A percentile compares a stretch with the other conserved stretches of the same genome.
Evolutionary conservation across 2,329 filamentous ascomycete genomes (phyloP).

Genomic region (Aureobasidium sp.): DNA sequence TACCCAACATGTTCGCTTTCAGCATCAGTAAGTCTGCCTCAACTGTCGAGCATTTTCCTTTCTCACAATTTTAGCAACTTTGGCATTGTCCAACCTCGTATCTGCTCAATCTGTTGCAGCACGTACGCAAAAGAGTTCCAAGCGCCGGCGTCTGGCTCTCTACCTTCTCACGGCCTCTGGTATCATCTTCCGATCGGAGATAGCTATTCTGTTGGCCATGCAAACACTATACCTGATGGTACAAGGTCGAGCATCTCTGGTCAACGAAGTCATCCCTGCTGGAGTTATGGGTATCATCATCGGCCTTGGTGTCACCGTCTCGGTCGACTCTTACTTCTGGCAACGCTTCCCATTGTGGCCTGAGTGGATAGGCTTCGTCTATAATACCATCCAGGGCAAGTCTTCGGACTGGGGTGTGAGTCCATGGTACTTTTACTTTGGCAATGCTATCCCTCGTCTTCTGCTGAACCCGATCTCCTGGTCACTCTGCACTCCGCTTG

Average conservation of each 20-base stretch:
- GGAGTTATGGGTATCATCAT: constrained; percentile 71
- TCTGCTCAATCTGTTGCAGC: constrained; percentile 47
- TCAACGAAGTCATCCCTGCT: constrained; percentile 68
- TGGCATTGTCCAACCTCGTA: constrained; percentile 64
- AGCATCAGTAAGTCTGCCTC: constrained; percentile 70
- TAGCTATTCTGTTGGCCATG: constrained; percentile 81
- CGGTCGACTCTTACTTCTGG: constrained; percentile 95
- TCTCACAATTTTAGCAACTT: constrained; percentile 59
- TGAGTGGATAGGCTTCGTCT: constrained; percentile 89
- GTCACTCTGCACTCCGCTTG: constrained; percentile 54
- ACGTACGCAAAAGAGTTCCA: constrained; percentile 39
- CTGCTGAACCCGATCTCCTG: constrained; percentile 81
- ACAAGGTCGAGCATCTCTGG: constrained; percentile 58
- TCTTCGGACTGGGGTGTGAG: constrained; percentile 90
- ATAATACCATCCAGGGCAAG: constrained; percentile 87
- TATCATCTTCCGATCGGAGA: constrained; percentile 88
- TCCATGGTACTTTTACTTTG: constrained; percentile 89
- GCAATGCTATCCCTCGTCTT: constrained; percentile 82
- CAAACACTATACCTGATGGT: constrained; percentile 72
- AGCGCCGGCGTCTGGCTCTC: constrained; percentile 70
- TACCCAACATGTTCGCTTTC: constrained; percentile 99
- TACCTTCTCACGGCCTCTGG: constrained; percentile 82
- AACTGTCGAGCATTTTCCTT: neutral
- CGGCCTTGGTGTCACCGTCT: constrained; percentile 74
- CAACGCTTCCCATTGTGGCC: constrained; percentile 83